These are phyloP conservation scores for Diaporthe sp. DNA, from an alignment of 2,329 filamentous ascomycete species.

Conservation along the genomic window DNA sequence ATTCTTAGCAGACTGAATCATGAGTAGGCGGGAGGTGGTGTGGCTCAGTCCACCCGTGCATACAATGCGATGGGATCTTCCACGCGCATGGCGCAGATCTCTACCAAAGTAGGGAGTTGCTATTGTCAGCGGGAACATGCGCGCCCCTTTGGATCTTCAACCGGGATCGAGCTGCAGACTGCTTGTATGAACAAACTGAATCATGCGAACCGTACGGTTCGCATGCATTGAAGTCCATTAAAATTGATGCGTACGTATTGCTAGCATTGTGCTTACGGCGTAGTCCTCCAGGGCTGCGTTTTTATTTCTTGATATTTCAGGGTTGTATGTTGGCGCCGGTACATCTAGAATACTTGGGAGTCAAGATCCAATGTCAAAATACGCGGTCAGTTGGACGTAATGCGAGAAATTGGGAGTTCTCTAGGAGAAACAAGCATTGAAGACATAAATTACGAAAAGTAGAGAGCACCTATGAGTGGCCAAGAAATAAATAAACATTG, in stretches of 20 bases:
- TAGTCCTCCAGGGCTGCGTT: background rate
- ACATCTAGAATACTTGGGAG: background rate
- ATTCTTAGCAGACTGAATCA: constrained; percentile 14
- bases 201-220: background rate
- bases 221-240: background rate
- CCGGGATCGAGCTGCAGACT: background rate
- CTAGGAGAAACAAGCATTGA: background rate
- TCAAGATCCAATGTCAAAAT: background rate
- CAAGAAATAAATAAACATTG: background rate
- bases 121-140: background rate
- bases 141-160: background rate
- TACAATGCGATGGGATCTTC: background rate
- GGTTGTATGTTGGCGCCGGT: background rate
- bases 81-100: background rate
- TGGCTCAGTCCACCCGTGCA: background rate
- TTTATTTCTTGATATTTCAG: background rate
- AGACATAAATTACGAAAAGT: background rate
- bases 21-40: background rate
- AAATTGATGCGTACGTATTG: background rate
- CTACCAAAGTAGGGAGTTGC: background rate
- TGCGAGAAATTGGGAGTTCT: background rate
- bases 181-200: background rate
- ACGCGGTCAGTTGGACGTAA: background rate
- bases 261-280: background rate
- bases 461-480: background rate